Evolutionary conservation across 2,329 filamentous ascomycete genomes (phyloP), one percentile per base, ranked within the genome.

Genomic region (Aspergillus tubingensis): DNA sequence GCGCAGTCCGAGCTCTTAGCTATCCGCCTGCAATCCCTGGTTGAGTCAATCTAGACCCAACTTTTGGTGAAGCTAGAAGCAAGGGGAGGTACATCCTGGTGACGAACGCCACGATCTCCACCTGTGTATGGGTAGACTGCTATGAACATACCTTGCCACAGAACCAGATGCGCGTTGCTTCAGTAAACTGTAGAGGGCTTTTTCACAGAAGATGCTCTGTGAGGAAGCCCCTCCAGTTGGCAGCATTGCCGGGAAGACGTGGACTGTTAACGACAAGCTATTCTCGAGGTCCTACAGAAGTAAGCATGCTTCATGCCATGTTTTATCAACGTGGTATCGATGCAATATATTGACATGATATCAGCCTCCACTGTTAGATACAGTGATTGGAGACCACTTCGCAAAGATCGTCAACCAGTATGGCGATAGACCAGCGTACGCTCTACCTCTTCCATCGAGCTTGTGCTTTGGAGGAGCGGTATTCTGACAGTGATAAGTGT

Each of bases 391-490:
- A 13, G 76, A 79, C 13, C 78, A 82, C 65, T 82, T 82, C 61
- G 67, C 74, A 10, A 72, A 71, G 30, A 74, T 82, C 32, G 80
- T 81, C 19, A 70, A 69, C 5, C 66, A 72, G 53, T 72, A 78
- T 68, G 80, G 80, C 13, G 79, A 82, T 63, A 72, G 77, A 50
- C 73, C 80, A 66, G 86, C 86, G 83, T 87, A 66, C 69, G 82
- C 71, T 30, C 4, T 1, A n/a, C 55, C 13, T 36, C 7, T 30
- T 8, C 13, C 8, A 17, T 39, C 11, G 2, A 15, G 13, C 5
- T 32, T 39, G 6, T 4, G 15, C 11, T 15, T n/a, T 27, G 6
- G 15, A 23, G 6, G 13, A 17, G 8, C 17, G 15, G 8, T 21
- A 11, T 30, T 19, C 62, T 63, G 44, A 63, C 50, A 2, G 3